Base-by-base conservation (phyloP, 345 rosid genomes). In the Hibiscus trionum region DNA sequence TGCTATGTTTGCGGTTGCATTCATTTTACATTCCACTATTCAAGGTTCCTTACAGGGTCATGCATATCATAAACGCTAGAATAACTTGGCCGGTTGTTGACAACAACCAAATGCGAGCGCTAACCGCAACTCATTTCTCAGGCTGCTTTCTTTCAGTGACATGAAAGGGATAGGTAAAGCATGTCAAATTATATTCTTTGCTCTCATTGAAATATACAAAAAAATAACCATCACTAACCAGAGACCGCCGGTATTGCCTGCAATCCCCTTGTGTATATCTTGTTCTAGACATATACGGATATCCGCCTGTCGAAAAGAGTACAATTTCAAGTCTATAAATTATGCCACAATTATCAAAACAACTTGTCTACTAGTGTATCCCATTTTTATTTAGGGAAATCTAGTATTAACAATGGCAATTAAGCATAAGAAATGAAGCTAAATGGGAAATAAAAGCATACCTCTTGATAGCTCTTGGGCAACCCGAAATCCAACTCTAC, bases 401-500 rank as follows among this genome's bases (percentile, higher is more conserved):
- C 21, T 42, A 71, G 42, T 24, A 44, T 14, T 21, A 4, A 5
- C 21, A 71, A 39, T 12, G 27, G 49, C 10, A 44, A 47, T 39
- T 42, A 64, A 70, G 17, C 73, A 57, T 5, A 27, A 3, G 9
- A 49, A 47, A 27, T 26, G 14, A 49, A 67, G 57, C 19, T 52
- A 15, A 67, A 16, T 27, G 49, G 44, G 16, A 67, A 58, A 27
- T 29, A 50, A 19, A 27, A 49, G 8, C 44, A 29, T 67, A 89
- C 91, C 93, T 84, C 79, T 80, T 6, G 86, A 77, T 62, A 84
- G 82, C 79, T 81, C 77, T 62, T 63, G 83, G 50, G 74, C 77
- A 66, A 42, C 33, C 69, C 14, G 33, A 44, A 65, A 49, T 7
- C 31, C 26, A 65, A 80, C 72, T 73, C 85, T 82, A 58, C 84